These are phyloP conservation scores for Meyerozyma sp. DNA, from an alignment of 1,139 yeast species.

Conservation along the genomic window DNA sequence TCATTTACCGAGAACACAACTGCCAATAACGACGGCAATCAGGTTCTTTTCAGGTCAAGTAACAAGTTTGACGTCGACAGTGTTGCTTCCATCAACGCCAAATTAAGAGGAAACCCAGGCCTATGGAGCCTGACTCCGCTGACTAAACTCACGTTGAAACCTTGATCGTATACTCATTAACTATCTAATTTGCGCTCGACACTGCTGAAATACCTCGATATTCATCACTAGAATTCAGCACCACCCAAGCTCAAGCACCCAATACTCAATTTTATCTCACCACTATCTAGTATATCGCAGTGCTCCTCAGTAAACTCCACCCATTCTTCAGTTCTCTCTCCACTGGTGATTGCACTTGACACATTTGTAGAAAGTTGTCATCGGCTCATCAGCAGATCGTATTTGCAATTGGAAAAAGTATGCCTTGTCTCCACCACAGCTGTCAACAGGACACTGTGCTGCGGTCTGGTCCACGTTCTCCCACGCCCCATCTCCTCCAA, in stretches of 20 bases:
- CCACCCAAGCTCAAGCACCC: no score
- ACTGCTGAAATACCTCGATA: no score
- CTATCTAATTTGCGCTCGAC: background rate
- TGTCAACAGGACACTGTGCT: conserved; percentile 84
- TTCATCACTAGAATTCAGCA: no score
- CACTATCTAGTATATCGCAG: no score
- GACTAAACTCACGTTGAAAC: background rate
- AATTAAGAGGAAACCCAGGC: background rate
- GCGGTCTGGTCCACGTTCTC: conserved; percentile 91
- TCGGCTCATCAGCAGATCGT: conserved; percentile 87
- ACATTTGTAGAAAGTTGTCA: conserved; percentile 96
- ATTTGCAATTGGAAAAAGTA: conserved; percentile 96
- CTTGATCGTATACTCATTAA: background rate
- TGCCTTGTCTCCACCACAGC: conserved; percentile 86
- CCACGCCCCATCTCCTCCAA: conserved; percentile 98
- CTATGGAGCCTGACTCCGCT: background rate
- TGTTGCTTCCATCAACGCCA: background rate
- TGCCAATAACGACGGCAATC: background rate
- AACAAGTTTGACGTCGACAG: background rate
- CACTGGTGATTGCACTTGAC: conserved; percentile 91
- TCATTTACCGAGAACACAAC: background rate
- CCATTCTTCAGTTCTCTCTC: conserved; percentile 70
- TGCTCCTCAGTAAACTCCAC: no score
- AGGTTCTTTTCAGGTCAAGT: background rate
- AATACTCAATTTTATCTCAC: no score